phyloP scores from a whole-genome alignment of 495 filamentous ascomycete species.

The Jackrogersella minutella region DNA sequence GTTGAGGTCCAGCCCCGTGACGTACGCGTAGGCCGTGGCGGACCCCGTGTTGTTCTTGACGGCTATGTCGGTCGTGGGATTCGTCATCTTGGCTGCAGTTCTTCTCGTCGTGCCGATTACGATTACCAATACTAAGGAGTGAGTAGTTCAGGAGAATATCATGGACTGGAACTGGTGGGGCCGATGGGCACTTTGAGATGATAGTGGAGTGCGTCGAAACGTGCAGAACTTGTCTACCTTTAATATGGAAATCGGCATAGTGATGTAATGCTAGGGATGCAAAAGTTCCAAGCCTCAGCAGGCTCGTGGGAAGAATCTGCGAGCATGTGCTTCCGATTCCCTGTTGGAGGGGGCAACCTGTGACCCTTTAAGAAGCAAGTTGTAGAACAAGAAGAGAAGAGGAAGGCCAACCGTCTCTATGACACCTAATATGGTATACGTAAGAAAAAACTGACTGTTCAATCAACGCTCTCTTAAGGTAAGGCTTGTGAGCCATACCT shows the following conservation, averaged over 20 bases:
- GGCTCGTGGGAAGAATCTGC: conserved; percentile 15
- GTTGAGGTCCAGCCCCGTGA: conserved; percentile 71
- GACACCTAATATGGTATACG: conserved; percentile 17
- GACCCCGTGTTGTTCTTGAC: conserved; percentile 71
- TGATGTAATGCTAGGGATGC: conserved; percentile 5
- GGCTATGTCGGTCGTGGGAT: conserved; percentile 61
- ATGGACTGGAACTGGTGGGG: background rate
- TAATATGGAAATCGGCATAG: background rate
- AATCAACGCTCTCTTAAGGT: conserved; percentile 16
- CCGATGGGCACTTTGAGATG: background rate
- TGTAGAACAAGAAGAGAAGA: conserved; percentile 7
- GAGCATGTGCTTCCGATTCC: conserved; percentile 40
- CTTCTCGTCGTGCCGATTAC: background rate
- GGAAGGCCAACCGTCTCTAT: conserved; percentile 26
- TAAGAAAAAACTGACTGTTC: conserved; percentile 27
- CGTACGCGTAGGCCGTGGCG: conserved; percentile 69
- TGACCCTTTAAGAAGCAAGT: conserved; percentile 26
- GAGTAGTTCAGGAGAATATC: conserved; percentile 2
- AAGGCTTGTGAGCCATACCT: conserved; percentile 26
- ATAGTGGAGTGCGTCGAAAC: background rate
- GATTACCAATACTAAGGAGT: background rate
- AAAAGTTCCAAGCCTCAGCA: background rate
- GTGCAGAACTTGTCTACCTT: background rate
- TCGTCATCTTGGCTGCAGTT: conserved; percentile 46
- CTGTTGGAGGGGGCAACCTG: conserved; percentile 32